These are phyloP conservation scores for Apiotrichum akiyoshidainum DNA, from an alignment of 1,284 basidiomycete genomes.

Conservation along the genomic window DNA sequence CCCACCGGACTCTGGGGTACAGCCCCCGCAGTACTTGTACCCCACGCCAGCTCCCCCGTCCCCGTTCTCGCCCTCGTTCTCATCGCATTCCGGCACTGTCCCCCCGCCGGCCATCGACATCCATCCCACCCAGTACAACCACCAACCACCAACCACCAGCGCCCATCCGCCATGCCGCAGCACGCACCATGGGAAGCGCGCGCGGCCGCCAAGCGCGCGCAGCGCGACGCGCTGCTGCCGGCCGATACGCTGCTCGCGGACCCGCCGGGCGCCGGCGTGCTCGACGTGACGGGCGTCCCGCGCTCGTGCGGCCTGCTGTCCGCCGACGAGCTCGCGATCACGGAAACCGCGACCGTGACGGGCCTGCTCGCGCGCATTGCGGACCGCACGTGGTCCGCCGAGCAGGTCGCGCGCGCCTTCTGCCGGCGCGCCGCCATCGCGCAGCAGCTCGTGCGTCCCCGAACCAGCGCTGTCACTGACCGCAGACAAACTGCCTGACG, in stretches of 20 bases:
- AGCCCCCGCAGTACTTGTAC: too few relatives aligned
- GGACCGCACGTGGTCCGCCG: constrained; percentile 18
- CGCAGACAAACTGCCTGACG: constrained; percentile 45
- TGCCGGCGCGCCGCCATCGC: constrained; percentile 74
- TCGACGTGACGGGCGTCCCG: constrained; percentile 53
- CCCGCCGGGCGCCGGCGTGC: constrained; percentile 52
- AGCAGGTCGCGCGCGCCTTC: constrained; percentile 54
- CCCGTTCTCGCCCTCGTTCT: too few relatives aligned
- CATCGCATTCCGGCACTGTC: too few relatives aligned
- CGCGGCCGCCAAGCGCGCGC: constrained; percentile 52
- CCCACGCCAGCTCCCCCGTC: too few relatives aligned
- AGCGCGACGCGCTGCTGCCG: constrained; percentile 58
- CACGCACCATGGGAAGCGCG: not conserved
- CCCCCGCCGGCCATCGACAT: too few relatives aligned
- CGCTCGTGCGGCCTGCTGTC: constrained; percentile 61
- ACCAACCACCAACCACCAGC: too few relatives aligned
- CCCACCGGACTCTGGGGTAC: too few relatives aligned
- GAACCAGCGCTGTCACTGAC: too few relatives aligned
- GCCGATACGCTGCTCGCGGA: constrained; percentile 55
- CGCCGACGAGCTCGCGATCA: constrained; percentile 63
- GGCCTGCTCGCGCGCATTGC: constrained; percentile 28
- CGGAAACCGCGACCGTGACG: constrained; percentile 50
- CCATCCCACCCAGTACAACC: too few relatives aligned
- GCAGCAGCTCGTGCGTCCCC: constrained; percentile 62
- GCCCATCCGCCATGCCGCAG: too few relatives aligned